Evolutionary conservation across 441 rosid species (phyloP).

Genomic region (Eruca vesicaria): DNA sequence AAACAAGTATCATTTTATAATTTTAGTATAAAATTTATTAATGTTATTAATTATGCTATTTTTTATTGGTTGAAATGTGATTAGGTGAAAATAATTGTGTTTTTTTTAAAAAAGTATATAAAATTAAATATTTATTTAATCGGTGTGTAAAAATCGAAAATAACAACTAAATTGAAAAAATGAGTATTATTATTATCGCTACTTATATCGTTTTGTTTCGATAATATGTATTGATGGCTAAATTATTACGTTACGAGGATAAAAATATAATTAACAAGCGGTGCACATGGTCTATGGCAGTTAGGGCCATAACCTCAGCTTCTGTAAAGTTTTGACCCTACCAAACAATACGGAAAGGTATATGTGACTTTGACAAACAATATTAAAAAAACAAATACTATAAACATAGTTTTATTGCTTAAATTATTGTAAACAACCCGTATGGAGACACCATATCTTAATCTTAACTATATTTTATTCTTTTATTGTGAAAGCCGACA

Average conservation of each 20-base stretch:
- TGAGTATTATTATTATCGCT: neutral
- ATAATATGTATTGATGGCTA: conserved; percentile 1
- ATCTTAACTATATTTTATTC: conserved; percentile 17
- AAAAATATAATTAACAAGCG: conserved; percentile 14
- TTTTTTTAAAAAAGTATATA: no score
- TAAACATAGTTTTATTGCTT: neutral
- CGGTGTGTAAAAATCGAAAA: no score
- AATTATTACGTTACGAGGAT: conserved; percentile 26
- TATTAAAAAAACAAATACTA: conserved; percentile 1
- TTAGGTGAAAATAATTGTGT: no score
- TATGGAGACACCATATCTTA: conserved; percentile 29
- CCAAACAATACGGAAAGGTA: conserved; percentile 30
- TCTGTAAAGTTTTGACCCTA: conserved; percentile 32
- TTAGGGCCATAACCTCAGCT: conserved; percentile 39
- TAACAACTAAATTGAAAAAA: no score
- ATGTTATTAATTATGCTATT: no score
- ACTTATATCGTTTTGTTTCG: neutral
- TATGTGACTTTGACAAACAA: conserved; percentile 30
- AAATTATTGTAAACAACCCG: conserved; percentile 26
- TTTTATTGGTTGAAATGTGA: no score
- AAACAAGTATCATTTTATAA: no score
- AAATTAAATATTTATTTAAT: no score
- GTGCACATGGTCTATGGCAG: conserved; percentile 38
- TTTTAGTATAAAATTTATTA: no score
- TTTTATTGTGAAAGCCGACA: conserved; percentile 21